Percentiles rank a stretch among this genome's conserved stretches.
Conservation (phyloP, 2,329 filamentous ascomycete genomes). For the Cladophialophora exuberans region DNA sequence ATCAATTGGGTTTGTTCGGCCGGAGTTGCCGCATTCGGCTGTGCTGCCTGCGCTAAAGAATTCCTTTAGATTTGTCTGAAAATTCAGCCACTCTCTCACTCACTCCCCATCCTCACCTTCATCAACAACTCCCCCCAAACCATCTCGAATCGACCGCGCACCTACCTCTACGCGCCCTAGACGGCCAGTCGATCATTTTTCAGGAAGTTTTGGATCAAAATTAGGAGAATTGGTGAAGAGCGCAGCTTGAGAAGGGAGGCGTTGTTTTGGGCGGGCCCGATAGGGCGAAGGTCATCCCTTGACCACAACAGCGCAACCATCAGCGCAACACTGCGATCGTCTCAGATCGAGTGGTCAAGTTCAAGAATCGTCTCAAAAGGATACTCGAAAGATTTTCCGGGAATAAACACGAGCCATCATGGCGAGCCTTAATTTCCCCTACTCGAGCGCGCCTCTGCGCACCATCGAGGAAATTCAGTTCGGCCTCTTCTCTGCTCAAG, state of each 20-base stretch:
- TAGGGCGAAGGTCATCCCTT: conserved; percentile 32
- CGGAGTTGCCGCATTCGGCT: not conserved
- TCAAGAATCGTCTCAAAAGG: conserved; percentile 30
- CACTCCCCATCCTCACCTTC: conserved; percentile 23
- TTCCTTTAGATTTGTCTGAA: conserved; percentile 13
- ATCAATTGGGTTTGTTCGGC: no score
- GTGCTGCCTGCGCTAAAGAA: conserved; percentile 18
- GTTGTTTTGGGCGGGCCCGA: conserved; percentile 33
- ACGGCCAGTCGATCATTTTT: conserved; percentile 27
- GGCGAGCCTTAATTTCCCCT: conserved; percentile 88
- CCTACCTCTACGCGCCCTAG: conserved; percentile 19
- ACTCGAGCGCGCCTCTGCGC: conserved; percentile 93
- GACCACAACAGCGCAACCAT: conserved; percentile 29
- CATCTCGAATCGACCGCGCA: conserved; percentile 31
- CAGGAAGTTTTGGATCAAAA: conserved; percentile 28
- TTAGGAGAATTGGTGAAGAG: conserved; percentile 26
- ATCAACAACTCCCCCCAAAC: conserved; percentile 22
- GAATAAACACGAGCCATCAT: conserved; percentile 60
- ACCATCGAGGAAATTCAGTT: conserved; percentile 99
- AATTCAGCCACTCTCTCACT: conserved; percentile 16
- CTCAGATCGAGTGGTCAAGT: conserved; percentile 23
- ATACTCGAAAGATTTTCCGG: conserved; percentile 29
- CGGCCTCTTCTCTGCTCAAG: conserved; percentile 93
- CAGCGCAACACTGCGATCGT: conserved; percentile 29
- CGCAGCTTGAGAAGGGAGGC: conserved; percentile 29